Evolutionary conservation across 2,329 filamentous ascomycete species (phyloP).

Genomic region (Paradendryphiella salina): DNA sequence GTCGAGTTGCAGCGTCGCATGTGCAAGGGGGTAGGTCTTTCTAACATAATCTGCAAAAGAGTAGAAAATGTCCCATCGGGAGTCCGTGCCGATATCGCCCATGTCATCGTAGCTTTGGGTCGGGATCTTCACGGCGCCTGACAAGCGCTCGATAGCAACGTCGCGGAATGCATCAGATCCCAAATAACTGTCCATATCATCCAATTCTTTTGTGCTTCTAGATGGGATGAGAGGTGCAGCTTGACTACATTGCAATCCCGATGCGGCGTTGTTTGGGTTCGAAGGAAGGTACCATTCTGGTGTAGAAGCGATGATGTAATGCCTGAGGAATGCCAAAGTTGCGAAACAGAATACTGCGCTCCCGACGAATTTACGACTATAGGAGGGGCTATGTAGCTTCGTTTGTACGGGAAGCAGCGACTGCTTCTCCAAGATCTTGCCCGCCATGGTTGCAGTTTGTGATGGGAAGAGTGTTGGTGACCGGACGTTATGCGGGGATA

Average conservation of each 20-base stretch:
- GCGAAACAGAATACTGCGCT: slow-evolving; percentile 6
- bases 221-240: slow-evolving; percentile 34
- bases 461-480: not conserved
- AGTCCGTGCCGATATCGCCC: slow-evolving; percentile 58
- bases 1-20: slow-evolving; percentile 54
- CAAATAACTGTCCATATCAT: slow-evolving; percentile 35
- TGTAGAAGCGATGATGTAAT: slow-evolving; percentile 18
- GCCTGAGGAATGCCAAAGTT: slow-evolving; percentile 3
- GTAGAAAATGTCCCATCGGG: slow-evolving; percentile 62
- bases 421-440: slow-evolving; percentile 16
- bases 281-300: slow-evolving; percentile 20
- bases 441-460: slow-evolving; percentile 15
- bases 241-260: slow-evolving; percentile 32
- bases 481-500: slow-evolving; percentile 8
- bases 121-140: slow-evolving; percentile 57
- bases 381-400: not conserved
- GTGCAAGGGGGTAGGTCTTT: slow-evolving; percentile 41
- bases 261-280: not conserved
- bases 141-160: slow-evolving; percentile 44
- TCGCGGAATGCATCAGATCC: slow-evolving; percentile 35
- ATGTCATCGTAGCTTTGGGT: slow-evolving; percentile 61
- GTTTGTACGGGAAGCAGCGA: not conserved
- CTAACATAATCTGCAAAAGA: slow-evolving; percentile 53
- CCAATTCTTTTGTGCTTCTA: slow-evolving; percentile 30
- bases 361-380: slow-evolving; percentile 5